phyloP scores from a whole-genome alignment of 192 early-diverging fungal genomes.

The Umbelopsis isabellina region DNA sequence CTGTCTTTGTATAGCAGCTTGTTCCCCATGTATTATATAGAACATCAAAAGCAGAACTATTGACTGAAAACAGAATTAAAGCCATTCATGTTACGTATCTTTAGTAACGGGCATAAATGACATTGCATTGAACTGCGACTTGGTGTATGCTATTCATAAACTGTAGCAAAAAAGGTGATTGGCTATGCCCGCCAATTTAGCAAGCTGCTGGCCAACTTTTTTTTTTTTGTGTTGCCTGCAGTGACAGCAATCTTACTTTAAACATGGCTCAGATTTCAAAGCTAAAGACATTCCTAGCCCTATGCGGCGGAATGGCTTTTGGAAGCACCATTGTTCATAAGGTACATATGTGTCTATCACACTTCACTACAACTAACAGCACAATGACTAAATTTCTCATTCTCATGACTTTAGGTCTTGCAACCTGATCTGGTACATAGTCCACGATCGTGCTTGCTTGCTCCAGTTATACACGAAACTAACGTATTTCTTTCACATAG shows the following conservation, averaged over 20 bases:
- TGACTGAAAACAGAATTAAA: no score
- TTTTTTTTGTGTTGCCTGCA: no score
- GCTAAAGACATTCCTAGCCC: slow-evolving; percentile 21
- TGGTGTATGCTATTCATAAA: no score
- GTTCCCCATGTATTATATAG: slow-evolving; percentile 8
- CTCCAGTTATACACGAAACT: no score
- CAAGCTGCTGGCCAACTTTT: no score
- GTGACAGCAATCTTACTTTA: neutral
- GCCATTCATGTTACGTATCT: no score
- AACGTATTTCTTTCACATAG: no score
- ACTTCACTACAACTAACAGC: no score
- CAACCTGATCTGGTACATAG: slow-evolving; percentile 15
- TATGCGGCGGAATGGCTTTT: slow-evolving; percentile 30
- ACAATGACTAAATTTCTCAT: neutral
- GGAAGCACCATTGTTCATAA: slow-evolving; percentile 30
- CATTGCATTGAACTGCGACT: no score
- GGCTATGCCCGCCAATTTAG: no score
- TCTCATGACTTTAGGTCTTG: neutral
- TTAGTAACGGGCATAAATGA: no score
- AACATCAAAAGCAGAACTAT: neutral
- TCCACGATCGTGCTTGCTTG: neutral
- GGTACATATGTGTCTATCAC: neutral
- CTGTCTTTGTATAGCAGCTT: neutral
- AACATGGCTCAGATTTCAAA: slow-evolving; percentile 23
- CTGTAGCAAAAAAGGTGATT: no score